Evolutionary conservation across 129 eudicot species (phyloP).

Genomic region (Flaveria linearis): DNA sequence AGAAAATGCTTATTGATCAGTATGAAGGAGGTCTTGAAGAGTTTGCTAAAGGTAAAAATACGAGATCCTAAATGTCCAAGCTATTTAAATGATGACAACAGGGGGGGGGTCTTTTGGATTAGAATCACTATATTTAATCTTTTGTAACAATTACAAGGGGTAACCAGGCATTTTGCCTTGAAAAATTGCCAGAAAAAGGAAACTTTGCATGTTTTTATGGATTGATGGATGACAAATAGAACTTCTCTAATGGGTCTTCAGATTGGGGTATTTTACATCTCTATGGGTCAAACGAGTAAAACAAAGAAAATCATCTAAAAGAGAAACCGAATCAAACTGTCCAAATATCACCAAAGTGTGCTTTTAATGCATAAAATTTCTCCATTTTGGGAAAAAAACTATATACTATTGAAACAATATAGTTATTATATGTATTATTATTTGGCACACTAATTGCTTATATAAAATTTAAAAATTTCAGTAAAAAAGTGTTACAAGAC

Average conservation of each 20-base stretch:
- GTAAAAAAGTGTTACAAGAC: neutral
- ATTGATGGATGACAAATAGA: neutral
- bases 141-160: slow-evolving; percentile 3
- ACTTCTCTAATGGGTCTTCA: neutral
- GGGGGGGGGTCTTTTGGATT: neutral
- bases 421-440: neutral
- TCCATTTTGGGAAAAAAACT: neutral
- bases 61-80: slow-evolving; percentile 13
- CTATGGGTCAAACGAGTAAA: neutral
- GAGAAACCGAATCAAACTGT: neutral
- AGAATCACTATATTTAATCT: neutral
- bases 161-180: slow-evolving; percentile 11
- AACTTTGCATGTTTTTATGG: neutral
- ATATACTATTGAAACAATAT: neutral
- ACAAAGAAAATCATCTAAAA: neutral
- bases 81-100: neutral
- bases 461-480: neutral
- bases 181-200: neutral
- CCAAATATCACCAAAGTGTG: neutral
- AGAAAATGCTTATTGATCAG: slow-evolving; percentile 63
- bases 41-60: slow-evolving; percentile 74
- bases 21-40: slow-evolving; percentile 85
- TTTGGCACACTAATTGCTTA: neutral
- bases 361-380: neutral
- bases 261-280: neutral